phyloP scores from a whole-genome alignment of 805 yeast genomes.

The Saccharomycopsis sp. region DNA sequence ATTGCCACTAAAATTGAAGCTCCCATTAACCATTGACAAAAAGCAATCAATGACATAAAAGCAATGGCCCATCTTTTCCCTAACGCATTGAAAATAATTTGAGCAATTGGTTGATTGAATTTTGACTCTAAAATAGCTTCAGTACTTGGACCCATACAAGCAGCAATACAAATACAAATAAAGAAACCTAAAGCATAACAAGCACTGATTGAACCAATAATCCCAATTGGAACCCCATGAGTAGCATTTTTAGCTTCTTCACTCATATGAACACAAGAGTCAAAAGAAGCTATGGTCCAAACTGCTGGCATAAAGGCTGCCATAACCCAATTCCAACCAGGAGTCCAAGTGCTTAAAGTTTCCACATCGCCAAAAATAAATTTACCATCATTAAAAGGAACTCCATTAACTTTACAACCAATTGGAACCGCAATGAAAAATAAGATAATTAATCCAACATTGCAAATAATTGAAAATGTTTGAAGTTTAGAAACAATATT shows the following conservation, averaged over 20 bases:
- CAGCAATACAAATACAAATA: slow-evolving; percentile 41
- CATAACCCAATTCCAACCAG: slow-evolving; percentile 42
- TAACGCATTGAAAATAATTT: slow-evolving; percentile 48
- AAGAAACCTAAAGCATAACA: slow-evolving; percentile 53
- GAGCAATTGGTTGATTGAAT: slow-evolving; percentile 57
- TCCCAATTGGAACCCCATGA: slow-evolving; percentile 55
- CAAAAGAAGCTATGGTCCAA: slow-evolving; percentile 71
- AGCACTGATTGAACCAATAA: slow-evolving; percentile 43
- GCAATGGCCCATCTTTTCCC: slow-evolving; percentile 60
- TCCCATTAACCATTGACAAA: slow-evolving; percentile 60
- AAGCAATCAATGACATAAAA: slow-evolving; percentile 45
- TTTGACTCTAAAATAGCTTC: slow-evolving; percentile 31
- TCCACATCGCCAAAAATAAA: slow-evolving; percentile 45
- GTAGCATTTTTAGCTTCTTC: slow-evolving; percentile 61
- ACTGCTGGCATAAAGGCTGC: slow-evolving; percentile 53
- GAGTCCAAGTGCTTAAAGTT: slow-evolving; percentile 41
- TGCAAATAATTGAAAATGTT: slow-evolving; percentile 44
- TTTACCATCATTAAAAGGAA: slow-evolving; percentile 35
- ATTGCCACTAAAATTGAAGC: slow-evolving; percentile 47
- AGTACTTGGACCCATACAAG: slow-evolving; percentile 41
- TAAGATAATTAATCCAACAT: slow-evolving; percentile 40
- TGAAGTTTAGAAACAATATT: slow-evolving; percentile 48
- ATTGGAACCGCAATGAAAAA: slow-evolving; percentile 57
- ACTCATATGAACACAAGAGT: slow-evolving; percentile 61
- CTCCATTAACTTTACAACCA: slow-evolving; percentile 33